A percentile compares a stretch with the other conserved stretches of the same genome.
phyloP scores from a whole-genome alignment of 1,284 basidiomycete genomes.

The Microbotryomycetes sp. region DNA sequence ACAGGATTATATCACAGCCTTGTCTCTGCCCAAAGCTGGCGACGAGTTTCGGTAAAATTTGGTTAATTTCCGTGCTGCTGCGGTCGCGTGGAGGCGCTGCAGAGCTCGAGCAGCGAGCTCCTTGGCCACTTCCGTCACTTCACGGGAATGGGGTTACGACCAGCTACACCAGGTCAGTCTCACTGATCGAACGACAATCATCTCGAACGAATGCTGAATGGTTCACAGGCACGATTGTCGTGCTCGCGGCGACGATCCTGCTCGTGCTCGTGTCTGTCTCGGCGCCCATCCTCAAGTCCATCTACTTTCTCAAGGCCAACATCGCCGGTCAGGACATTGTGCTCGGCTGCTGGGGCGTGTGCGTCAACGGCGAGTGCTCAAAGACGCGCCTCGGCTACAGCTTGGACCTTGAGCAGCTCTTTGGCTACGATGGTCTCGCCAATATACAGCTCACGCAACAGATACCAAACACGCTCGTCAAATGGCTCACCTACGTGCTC shows the following conservation, averaged over 20 bases:
- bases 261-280: conserved; percentile 30
- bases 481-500: conserved; percentile 34
- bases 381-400: conserved; percentile 24
- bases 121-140: not conserved
- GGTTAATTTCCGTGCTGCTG: not conserved
- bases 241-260: conserved; percentile 27
- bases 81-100: not conserved
- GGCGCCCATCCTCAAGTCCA: conserved; percentile 30
- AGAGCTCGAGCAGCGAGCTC: not conserved
- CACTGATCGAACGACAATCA: no score
- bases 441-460: conserved; percentile 1
- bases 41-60: not conserved
- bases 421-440: conserved; percentile 14
- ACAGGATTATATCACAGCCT: no score
- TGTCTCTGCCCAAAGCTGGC: no score
- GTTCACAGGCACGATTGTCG: conserved; percentile 28
- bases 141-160: conserved; percentile 1
- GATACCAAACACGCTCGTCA: conserved; percentile 31
- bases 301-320: conserved; percentile 33
- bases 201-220: not conserved
- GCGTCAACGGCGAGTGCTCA: conserved; percentile 22
- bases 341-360: conserved; percentile 32
- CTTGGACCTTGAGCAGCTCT: conserved; percentile 16
- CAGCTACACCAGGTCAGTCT: conserved; percentile 10
- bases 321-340: conserved; percentile 18